Conservation (phyloP, 2,329 filamentous ascomycete species). For the Botryosphaeria dothidea region DNA sequence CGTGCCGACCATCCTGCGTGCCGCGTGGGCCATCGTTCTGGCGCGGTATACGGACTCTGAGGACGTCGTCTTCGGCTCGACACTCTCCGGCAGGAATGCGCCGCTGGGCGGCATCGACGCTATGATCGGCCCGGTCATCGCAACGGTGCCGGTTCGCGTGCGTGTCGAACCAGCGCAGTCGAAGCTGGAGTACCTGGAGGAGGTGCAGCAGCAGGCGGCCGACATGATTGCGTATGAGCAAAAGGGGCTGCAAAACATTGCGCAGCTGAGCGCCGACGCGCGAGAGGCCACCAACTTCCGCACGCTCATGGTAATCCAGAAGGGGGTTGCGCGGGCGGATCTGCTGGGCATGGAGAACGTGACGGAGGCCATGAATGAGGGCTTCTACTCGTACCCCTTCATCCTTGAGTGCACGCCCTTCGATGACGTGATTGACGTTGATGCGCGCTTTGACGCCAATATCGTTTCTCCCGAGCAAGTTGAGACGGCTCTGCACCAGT, state of each 20-base stretch:
- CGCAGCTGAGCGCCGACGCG: constrained; percentile 47
- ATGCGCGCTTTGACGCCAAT: constrained; percentile 9
- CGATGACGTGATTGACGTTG: neutral
- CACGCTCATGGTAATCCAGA: constrained; percentile 42
- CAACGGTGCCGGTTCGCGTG: constrained; percentile 41
- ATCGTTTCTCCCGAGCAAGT: constrained; percentile 8
- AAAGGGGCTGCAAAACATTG: constrained; percentile 32
- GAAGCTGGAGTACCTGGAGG: constrained; percentile 28
- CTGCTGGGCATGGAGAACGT: neutral
- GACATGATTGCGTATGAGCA: constrained; percentile 26
- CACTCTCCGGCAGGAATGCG: constrained; percentile 39
- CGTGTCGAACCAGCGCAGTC: constrained; percentile 28
- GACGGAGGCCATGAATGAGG: neutral
- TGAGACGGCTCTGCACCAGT: constrained; percentile 17
- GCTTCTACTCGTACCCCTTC: constrained; percentile 1
- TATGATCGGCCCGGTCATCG: constrained; percentile 39
- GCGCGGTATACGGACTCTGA: constrained; percentile 29
- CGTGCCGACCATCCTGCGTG: constrained; percentile 30
- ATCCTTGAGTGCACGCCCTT: constrained; percentile 3
- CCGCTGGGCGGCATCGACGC: constrained; percentile 34
- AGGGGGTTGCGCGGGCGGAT: neutral
- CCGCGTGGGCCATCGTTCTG: constrained; percentile 35
- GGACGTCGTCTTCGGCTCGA: constrained; percentile 38
- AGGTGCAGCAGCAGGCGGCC: neutral
- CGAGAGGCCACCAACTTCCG: constrained; percentile 55